These are phyloP conservation scores for Thecaphora frezii DNA, from an alignment of 1,284 basidiomycete genomes.

Conservation along the genomic window DNA sequence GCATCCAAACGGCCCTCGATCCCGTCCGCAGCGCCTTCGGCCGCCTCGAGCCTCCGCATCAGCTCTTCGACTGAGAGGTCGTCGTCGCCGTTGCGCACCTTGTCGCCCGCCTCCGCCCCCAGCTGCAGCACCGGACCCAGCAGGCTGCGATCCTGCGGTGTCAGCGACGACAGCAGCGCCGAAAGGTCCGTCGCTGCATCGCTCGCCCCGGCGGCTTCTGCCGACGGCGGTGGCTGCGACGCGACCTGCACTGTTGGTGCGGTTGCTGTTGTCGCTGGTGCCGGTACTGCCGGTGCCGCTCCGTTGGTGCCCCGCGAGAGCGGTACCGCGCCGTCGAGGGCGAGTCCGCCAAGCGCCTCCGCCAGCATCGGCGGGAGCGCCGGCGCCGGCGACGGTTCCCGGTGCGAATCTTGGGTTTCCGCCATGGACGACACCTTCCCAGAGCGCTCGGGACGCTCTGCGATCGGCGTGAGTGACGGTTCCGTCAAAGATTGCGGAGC, in stretches of 20 bases:
- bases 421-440: neutral
- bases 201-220: too few relatives aligned
- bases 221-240: too few relatives aligned
- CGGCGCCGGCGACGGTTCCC: neutral
- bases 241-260: neutral
- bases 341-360: constrained; percentile 20
- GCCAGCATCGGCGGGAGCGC: constrained; percentile 17
- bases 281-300: too few relatives aligned
- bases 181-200: neutral
- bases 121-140: constrained; percentile 2
- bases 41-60: constrained; percentile 22
- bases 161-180: constrained; percentile 1
- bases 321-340: constrained; percentile 3
- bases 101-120: constrained; percentile 2
- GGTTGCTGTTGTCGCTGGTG: neutral
- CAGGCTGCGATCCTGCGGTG: neutral
- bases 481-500: neutral
- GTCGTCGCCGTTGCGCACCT: constrained; percentile 4
- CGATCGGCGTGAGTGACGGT: neutral
- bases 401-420: too few relatives aligned
- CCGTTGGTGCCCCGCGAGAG: constrained; percentile 1
- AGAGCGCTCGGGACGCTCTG: neutral
- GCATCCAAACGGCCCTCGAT: constrained; percentile 33
- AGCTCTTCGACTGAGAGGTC: constrained; percentile 22
- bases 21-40: constrained; percentile 27